Evolutionary conservation across 2,329 filamentous ascomycete genomes (phyloP), one percentile per base, ranked within the genome.

Genomic region (Diaporthe sp.): DNA sequence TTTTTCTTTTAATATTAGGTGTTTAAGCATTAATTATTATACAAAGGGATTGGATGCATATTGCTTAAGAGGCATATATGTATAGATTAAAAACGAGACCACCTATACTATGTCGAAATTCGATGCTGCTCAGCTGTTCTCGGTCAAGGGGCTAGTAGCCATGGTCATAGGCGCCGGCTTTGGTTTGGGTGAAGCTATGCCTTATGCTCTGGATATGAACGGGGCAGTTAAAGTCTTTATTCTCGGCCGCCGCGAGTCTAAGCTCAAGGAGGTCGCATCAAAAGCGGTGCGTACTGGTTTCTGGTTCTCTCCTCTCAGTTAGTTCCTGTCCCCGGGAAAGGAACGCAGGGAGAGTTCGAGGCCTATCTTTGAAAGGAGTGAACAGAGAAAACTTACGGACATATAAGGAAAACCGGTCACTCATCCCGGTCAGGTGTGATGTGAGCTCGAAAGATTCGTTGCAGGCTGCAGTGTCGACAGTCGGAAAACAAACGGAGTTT

Each of bases 191-290:
- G 59, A 44, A 46, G 7, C 22, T 7, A 69, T 55, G 65, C 46
- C 65, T 17, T 28, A 69, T 31, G 65, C 65, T 55, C 46, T 69
- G 46, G 65, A 69, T 12, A 28, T 69, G 4, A 69, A 69, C 10
- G 65, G 65, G 6, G 65, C 65, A n/a, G 65, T 31, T 19, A 69
- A 69, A 25, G 65, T 69, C 19, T 69, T 69, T 25, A 69, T 69
- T 53, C 65, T 69, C 28, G 65, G 65, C 12, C 65, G 65, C 19
- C 65, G 65, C 15, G 65, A 69, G 65, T 69, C 65, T 10, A 69
- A 69, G 9, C 65, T 69, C 9, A 55, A 69, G 31, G 46, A 69
- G 12, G 65, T 69, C 1, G 59, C 59, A 65, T 17, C 15, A 6
- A 65, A 46, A 31, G 59, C 59, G 39, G 59, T 65, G 17, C 6